Conservation (phyloP, 768 basidiomycete genomes). For the Pleurotus pulmonarius region DNA sequence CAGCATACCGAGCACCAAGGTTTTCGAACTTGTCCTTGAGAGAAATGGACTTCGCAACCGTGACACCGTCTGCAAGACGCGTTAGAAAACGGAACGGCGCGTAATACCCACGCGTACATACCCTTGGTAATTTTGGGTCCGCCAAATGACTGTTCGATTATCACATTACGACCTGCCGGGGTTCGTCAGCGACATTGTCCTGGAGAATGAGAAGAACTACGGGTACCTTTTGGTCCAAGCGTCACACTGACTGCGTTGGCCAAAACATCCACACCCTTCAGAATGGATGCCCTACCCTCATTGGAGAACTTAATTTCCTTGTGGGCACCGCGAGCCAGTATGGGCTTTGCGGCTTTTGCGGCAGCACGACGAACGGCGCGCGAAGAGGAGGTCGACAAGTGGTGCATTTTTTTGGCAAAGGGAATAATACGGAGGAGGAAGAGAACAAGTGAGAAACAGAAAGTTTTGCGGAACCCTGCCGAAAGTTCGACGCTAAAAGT, state of each 20-base stretch:
- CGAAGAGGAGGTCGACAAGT: conserved; percentile 63
- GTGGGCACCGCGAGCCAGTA: conserved; percentile 69
- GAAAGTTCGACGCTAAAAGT: conserved; percentile 9
- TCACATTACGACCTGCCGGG: conserved; percentile 84
- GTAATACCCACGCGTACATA: conserved; percentile 26
- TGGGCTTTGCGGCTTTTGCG: conserved; percentile 49
- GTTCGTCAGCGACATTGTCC: too few species aligned
- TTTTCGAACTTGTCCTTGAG: conserved; percentile 99
- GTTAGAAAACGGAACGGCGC: conserved; percentile 1
- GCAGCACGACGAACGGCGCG: conserved; percentile 67
- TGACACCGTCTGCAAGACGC: conserved; percentile 79
- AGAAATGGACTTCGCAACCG: conserved; percentile 91
- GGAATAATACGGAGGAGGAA: conserved; percentile 8
- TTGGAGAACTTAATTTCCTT: conserved; percentile 98
- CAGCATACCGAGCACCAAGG: conserved; percentile 87
- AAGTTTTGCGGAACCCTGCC: conserved; percentile 1
- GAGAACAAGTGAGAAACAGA: conserved; percentile 13
- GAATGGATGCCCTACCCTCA: conserved; percentile 88
- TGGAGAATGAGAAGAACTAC: too few species aligned
- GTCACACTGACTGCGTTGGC: conserved; percentile 97
- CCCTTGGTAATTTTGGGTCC: conserved; percentile 96
- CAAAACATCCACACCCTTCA: conserved; percentile 94
- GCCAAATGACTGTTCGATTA: conserved; percentile 91
- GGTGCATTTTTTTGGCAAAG: conserved; percentile 54
- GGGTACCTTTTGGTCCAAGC: conserved; percentile 88